phyloP scores from a whole-genome alignment of 305 asterid species.

The Fraxinus platypoda region DNA sequence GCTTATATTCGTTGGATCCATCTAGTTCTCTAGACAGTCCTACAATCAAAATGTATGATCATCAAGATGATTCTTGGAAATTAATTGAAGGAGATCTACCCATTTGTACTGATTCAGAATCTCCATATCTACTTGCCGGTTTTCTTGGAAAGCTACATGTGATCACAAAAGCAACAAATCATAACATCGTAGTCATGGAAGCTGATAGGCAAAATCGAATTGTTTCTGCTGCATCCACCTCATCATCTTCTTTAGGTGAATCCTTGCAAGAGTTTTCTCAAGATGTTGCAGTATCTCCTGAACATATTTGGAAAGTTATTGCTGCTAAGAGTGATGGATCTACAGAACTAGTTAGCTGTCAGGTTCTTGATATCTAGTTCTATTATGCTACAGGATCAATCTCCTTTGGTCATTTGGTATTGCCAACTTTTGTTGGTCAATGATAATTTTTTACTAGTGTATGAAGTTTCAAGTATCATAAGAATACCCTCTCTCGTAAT shows the following conservation, averaged over 20 bases:
- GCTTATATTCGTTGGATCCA: slow-evolving; percentile 76
- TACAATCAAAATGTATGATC: slow-evolving; percentile 74
- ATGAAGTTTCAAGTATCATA: neutral
- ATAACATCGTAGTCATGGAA: slow-evolving; percentile 61
- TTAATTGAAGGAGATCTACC: slow-evolving; percentile 76
- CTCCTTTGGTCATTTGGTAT: neutral
- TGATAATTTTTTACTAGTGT: neutral
- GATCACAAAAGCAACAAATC: slow-evolving; percentile 63
- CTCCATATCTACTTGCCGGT: slow-evolving; percentile 82
- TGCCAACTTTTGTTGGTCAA: neutral
- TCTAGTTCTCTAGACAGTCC: slow-evolving; percentile 67
- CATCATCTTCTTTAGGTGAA: slow-evolving; percentile 24
- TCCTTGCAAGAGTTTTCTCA: slow-evolving; percentile 26
- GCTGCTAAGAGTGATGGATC: slow-evolving; percentile 32
- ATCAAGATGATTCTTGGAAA: slow-evolving; percentile 71
- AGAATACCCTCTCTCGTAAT: neutral
- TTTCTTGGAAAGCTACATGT: slow-evolving; percentile 76
- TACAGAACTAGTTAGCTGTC: slow-evolving; percentile 5
- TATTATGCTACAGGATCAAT: neutral
- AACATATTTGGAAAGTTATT: slow-evolving; percentile 30
- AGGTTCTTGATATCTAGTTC: neutral
- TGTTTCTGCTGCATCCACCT: slow-evolving; percentile 36
- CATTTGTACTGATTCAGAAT: slow-evolving; percentile 56
- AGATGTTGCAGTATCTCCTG: slow-evolving; percentile 20
- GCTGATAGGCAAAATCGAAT: slow-evolving; percentile 51